phyloP scores from a whole-genome alignment of 805 yeast genomes.

The Pichia paraexigua region DNA sequence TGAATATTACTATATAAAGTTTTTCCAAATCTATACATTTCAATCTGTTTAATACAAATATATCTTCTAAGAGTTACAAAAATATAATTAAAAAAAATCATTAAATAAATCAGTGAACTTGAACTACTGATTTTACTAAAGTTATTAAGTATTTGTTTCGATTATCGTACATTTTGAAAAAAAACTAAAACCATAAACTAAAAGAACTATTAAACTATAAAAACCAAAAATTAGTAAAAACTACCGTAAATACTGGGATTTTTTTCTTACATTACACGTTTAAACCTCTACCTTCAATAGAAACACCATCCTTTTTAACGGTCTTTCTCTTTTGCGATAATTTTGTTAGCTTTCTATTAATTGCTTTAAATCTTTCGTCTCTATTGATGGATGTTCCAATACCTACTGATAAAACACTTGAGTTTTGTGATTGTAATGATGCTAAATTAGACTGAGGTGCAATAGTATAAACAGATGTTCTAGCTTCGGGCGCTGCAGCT shows the following conservation, averaged over 20 bases:
- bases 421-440: slow-evolving; percentile 35
- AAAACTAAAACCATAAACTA: not conserved
- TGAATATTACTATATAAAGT: slow-evolving; percentile 9
- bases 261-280: slow-evolving; percentile 6
- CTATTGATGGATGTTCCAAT: slow-evolving; percentile 44
- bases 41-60: slow-evolving; percentile 3
- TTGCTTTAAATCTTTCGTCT: slow-evolving; percentile 76
- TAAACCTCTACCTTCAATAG: slow-evolving; percentile 64
- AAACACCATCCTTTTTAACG: slow-evolving; percentile 63
- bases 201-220: not conserved
- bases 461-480: slow-evolving; percentile 79
- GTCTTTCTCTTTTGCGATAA: slow-evolving; percentile 41
- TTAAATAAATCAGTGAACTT: not conserved
- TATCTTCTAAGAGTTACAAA: not conserved
- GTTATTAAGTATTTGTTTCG: not conserved
- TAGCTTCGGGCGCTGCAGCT: slow-evolving; percentile 92
- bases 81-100: not conserved
- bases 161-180: not conserved
- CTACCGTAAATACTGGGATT: not conserved
- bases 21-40: slow-evolving; percentile 1
- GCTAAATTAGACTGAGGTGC: slow-evolving; percentile 74
- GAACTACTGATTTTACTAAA: not conserved
- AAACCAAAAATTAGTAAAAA: not conserved
- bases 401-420: slow-evolving; percentile 33
- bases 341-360: slow-evolving; percentile 50